Conservation (phyloP, 257 asterid genomes). For the Ilex asprella region DNA sequence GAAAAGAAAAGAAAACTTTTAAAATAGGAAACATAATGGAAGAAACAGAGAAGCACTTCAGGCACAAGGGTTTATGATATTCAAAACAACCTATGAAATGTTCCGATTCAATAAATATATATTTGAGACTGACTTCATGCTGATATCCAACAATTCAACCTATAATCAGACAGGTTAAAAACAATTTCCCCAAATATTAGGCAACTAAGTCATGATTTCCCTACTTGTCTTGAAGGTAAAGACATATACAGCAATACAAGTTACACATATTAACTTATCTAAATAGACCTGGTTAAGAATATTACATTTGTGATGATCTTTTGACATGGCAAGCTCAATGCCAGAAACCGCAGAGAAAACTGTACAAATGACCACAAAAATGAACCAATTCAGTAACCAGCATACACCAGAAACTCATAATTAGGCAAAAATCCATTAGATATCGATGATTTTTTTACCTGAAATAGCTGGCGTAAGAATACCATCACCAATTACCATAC, state of each 20-base stretch:
- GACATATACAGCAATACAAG: too few species aligned
- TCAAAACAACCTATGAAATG: neutral
- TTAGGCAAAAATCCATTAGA: neutral
- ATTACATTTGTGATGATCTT: slow-evolving; percentile 89
- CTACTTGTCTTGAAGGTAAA: neutral
- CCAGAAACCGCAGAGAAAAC: slow-evolving; percentile 95
- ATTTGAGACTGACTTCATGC: neutral
- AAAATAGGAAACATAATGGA: too few species aligned
- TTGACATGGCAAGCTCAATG: slow-evolving; percentile 67
- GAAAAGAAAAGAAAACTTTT: too few species aligned
- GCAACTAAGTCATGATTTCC: neutral
- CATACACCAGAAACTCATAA: neutral
- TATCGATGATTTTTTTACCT: slow-evolving; percentile 28
- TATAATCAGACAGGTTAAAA: neutral
- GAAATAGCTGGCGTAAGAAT: slow-evolving; percentile 81
- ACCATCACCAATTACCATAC: slow-evolving; percentile 98
- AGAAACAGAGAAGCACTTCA: neutral
- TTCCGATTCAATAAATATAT: too few species aligned
- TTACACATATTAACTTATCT: neutral
- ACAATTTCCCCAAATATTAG: neutral
- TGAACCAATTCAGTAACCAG: slow-evolving; percentile 5
- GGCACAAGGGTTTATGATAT: neutral
- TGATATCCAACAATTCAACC: neutral
- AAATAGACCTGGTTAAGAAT: slow-evolving; percentile 5
- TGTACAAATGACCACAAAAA: slow-evolving; percentile 28